Evolutionary conservation across 129 eudicot species (phyloP).

Genomic region (Dittrichia graveolens): DNA sequence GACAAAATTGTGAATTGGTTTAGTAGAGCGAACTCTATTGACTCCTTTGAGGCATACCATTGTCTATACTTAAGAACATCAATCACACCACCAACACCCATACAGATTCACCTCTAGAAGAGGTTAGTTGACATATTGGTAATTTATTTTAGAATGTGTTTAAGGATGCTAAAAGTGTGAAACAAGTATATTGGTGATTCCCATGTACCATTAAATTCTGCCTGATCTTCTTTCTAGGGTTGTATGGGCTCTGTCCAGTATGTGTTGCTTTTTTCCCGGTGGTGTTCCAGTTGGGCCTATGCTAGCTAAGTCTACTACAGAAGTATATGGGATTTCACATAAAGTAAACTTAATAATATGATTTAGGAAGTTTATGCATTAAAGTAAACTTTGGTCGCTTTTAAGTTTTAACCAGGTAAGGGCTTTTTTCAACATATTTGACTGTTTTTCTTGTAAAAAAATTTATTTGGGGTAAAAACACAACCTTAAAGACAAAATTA

Average conservation of each 20-base stretch:
- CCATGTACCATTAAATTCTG: conserved; percentile 85
- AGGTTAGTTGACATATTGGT: conserved; percentile 45
- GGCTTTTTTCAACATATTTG: too few relatives aligned
- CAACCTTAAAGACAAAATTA: too few relatives aligned
- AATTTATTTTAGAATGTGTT: neutral
- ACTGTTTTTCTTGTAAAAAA: too few relatives aligned
- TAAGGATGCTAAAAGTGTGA: conserved; percentile 89
- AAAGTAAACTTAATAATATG: neutral
- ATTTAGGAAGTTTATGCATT: too few relatives aligned
- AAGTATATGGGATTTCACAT: conserved; percentile 88
- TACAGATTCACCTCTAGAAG: conserved; percentile 69
- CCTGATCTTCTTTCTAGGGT: conserved; percentile 82
- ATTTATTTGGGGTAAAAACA: too few relatives aligned
- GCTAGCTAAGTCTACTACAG: conserved; percentile 89
- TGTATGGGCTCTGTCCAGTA: conserved; percentile 79
- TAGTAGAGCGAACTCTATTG: conserved; percentile 91
- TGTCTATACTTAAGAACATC: conserved; percentile 58
- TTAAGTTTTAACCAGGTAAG: too few relatives aligned
- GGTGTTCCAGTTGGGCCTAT: conserved; percentile 21
- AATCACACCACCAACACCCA: conserved; percentile 38
- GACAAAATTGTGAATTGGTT: conserved; percentile 84
- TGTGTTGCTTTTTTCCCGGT: conserved; percentile 81
- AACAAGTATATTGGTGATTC: conserved; percentile 91
- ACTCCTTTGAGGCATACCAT: conserved; percentile 89
- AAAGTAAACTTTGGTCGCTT: too few relatives aligned